A percentile compares a stretch with the other conserved stretches of the same genome.
Evolutionary conservation across 176 grass and related monocot species (phyloP).

Genomic region (Coix lacrymajobi): DNA sequence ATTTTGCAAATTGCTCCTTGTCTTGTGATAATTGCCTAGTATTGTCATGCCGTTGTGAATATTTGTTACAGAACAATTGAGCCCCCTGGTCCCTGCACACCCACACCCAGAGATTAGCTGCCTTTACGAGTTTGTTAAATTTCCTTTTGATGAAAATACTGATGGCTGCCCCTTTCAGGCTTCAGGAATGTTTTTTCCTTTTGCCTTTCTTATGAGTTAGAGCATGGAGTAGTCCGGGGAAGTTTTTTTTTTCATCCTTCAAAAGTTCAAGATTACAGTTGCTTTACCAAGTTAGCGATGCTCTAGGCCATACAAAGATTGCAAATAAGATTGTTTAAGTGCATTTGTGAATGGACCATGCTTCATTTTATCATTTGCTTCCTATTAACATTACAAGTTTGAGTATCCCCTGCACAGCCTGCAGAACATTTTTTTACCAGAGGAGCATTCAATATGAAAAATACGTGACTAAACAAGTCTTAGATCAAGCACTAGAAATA

Average conservation of each 20-base stretch:
- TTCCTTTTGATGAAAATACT: background rate
- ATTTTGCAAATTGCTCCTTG: slow-evolving; percentile 4
- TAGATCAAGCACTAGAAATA: background rate
- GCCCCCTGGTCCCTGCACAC: background rate
- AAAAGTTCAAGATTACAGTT: background rate
- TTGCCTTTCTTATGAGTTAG: background rate
- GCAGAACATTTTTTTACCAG: background rate
- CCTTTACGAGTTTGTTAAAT: background rate
- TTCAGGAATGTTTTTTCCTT: background rate
- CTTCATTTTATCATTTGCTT: background rate
- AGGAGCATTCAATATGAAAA: background rate
- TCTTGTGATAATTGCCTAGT: background rate
- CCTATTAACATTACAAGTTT: background rate
- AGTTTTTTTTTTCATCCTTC: no score
- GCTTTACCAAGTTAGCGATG: no score
- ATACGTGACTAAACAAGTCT: background rate
- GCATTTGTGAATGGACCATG: background rate
- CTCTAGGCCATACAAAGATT: background rate
- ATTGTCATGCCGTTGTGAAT: background rate
- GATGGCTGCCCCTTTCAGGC: background rate
- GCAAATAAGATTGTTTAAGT: background rate
- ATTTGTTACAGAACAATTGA: background rate
- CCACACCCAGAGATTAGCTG: background rate
- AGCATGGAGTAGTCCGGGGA: no score
- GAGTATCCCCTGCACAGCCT: background rate